Evolutionary conservation across 495 filamentous ascomycete genomes (phyloP).

Genomic region (Penicillium herquei): DNA sequence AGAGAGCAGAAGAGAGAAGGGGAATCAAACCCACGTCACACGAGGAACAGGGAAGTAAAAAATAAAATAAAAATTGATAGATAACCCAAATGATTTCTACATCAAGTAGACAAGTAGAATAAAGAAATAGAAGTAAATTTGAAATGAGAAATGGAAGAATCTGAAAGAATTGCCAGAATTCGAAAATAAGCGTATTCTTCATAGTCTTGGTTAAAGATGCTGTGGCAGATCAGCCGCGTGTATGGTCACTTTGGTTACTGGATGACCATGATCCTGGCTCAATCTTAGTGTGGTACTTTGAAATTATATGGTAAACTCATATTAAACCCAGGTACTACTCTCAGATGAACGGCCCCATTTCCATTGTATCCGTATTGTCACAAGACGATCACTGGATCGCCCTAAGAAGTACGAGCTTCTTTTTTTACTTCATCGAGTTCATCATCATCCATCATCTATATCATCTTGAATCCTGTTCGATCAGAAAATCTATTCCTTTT

Average conservation of each 20-base stretch:
- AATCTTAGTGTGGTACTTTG: no score
- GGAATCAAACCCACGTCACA: neutral
- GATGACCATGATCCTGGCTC: neutral
- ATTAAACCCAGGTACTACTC: neutral
- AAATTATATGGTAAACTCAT: no score
- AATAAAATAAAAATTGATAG: conserved; percentile 27
- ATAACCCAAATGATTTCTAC: conserved; percentile 9
- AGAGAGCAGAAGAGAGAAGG: conserved; percentile 3
- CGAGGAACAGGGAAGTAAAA: conserved; percentile 8
- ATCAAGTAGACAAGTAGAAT: no score
- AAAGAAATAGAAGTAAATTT: no score
- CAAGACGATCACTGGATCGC: conserved; percentile 10
- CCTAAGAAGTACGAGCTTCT: neutral
- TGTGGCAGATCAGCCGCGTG: conserved; percentile 24
- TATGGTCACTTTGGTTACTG: conserved; percentile 1
- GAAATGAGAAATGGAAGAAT: no score
- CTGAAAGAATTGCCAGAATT: no score
- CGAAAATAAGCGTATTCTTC: no score
- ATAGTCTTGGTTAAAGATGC: conserved; percentile 1
- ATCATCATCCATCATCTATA: neutral
- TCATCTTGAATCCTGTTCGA: neutral
- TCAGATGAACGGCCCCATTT: neutral
- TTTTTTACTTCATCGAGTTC: neutral
- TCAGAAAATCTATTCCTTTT: conserved; percentile 10
- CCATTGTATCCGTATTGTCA: conserved; percentile 3